Evolutionary conservation across 1,139 yeast species (phyloP), one percentile per base, ranked within the genome.

Genomic region (Schizosaccharomyces versatilis): DNA sequence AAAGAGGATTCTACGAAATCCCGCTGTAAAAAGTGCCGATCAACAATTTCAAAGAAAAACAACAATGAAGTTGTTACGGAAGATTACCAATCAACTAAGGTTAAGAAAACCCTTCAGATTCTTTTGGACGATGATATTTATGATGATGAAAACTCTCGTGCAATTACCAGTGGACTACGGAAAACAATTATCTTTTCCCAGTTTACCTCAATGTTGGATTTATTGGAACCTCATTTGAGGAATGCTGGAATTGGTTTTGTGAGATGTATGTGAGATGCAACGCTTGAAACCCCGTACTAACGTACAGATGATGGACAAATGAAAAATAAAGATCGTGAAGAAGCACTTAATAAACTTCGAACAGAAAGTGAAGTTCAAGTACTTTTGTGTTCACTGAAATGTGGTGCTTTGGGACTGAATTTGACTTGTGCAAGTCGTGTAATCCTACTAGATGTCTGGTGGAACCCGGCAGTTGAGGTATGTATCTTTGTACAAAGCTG

Each of bases 171-270:
- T 19, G 38, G n/a, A n/a, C 51, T 12, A 39, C 32, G 56, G 15
- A 82, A 82, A 65, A 69, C 81, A 2, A 79, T 90, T 57, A 71
- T 90, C 0, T 90, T 90, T 62, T 82, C 95, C 0, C 95, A 85
- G 61, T 90, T 90, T 67, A 81, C 93, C 1, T 70, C 81, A 1
- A 74, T 84, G 62, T 80, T 90, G 64, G 93, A 82, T 59, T 66
- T 90, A 41, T 67, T 90, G 65, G 74, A 76, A 53, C 70, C 80
- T 52, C 76, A 80, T 14, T 69, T 90, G 38, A 68, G 69, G 6
- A 68, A 72, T 19, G 68, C 73, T 36, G 66, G 71, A 0, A 72
- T 80, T 36, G 69, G 69, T 2, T 78, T 69, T 63, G 69, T 84
- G 55, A 70, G 85, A 55, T 57, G 41, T 40, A 40, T n/a, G 41